These are phyloP conservation scores for Phytophthora pluvialis DNA, from an alignment of 352 stramenopile genomes.

Conservation along the genomic window DNA sequence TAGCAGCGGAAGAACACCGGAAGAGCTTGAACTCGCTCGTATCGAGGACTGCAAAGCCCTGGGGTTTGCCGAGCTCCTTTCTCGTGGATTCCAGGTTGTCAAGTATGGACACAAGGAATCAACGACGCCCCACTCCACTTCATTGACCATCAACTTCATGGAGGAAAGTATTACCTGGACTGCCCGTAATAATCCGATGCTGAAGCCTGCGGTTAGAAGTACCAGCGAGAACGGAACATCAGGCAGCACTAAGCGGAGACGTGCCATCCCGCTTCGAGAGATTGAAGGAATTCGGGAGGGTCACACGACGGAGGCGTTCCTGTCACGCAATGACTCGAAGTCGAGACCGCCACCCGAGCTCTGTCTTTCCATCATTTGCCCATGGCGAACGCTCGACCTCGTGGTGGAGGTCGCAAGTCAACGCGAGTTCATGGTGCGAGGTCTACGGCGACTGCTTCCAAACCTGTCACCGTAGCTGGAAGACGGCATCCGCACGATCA, in stretches of 20 bases:
- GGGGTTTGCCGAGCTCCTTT: slow-evolving; percentile 74
- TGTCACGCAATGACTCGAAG: slow-evolving; percentile 32
- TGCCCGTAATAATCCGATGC: slow-evolving; percentile 27
- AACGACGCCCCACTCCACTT: slow-evolving; percentile 50
- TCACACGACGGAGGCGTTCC: slow-evolving; percentile 60
- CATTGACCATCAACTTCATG: slow-evolving; percentile 64
- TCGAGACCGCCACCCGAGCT: slow-evolving; percentile 33
- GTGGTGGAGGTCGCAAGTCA: slow-evolving; percentile 54
- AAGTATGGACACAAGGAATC: slow-evolving; percentile 62
- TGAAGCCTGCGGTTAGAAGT: slow-evolving; percentile 4
- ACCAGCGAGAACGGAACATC: slow-evolving; percentile 8
- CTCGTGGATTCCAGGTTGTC: slow-evolving; percentile 62
- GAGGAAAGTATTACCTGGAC: slow-evolving; percentile 66
- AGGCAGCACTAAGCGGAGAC: slow-evolving; percentile 8
- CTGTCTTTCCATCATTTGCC: slow-evolving; percentile 70
- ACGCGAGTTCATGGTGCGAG: slow-evolving; percentile 61
- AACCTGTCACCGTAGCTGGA: slow-evolving; percentile 11
- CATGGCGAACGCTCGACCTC: slow-evolving; percentile 69
- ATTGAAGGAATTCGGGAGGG: slow-evolving; percentile 59
- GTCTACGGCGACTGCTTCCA: slow-evolving; percentile 47
- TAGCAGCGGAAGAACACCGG: background rate
- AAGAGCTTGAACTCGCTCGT: slow-evolving; percentile 34
- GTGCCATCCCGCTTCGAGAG: slow-evolving; percentile 53
- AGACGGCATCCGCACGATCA: background rate
- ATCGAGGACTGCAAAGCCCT: slow-evolving; percentile 58